phyloP scores from a whole-genome alignment of 257 asterid genomes.

The Scutellaria minor region DNA sequence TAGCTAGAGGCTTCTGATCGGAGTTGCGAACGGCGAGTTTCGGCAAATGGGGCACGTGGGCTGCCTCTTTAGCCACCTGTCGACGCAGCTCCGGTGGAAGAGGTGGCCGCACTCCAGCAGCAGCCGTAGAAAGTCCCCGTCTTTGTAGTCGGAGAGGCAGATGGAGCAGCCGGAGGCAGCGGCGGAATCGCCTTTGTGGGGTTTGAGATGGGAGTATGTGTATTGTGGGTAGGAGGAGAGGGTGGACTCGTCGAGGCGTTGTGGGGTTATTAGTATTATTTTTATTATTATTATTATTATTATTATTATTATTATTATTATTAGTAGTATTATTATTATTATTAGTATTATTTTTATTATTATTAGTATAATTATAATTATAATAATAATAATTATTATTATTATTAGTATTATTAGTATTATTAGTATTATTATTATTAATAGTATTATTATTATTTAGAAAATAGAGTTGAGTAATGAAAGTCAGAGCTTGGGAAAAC shows the following conservation, averaged over 20 bases:
- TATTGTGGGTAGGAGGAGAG: constrained; percentile 48
- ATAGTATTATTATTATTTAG: no score
- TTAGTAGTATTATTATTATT: no score
- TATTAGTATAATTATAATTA: no score
- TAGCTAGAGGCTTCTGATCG: neutral
- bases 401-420: no score
- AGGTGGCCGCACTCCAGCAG: constrained; percentile 65
- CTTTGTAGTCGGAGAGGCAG: constrained; percentile 63
- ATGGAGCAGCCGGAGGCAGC: constrained; percentile 53
- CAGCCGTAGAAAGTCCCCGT: constrained; percentile 56
- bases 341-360: no score
- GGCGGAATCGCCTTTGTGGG: constrained; percentile 30
- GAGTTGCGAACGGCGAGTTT: constrained; percentile 43
- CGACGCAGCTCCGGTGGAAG: constrained; percentile 65
- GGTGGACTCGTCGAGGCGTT: constrained; percentile 45
- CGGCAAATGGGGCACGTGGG: constrained; percentile 73
- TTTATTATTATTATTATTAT: no score
- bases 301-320: no score
- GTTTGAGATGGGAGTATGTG: constrained; percentile 45
- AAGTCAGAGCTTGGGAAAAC: no score
- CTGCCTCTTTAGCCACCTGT: constrained; percentile 59
- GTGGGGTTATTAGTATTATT: no score
- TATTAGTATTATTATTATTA: no score
- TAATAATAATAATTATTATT: no score
- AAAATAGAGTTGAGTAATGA: no score